Base-by-base conservation (phyloP, 176 grass and related monocot genomes). In the Oryza meridionalis region DNA sequence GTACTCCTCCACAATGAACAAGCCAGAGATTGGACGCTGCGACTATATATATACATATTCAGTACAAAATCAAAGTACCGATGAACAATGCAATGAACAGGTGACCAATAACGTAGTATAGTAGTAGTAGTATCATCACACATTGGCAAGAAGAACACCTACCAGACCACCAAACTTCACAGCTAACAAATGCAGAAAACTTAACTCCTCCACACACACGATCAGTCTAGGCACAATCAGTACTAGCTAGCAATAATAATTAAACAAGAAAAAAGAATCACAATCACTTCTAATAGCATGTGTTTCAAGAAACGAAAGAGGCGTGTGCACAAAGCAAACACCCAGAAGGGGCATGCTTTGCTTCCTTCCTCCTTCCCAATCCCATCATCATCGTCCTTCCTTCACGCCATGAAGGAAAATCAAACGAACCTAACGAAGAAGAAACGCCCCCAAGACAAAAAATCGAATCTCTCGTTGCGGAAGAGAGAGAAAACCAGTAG, bases 291-390 rank as follows among this genome's bases (percentile, higher is more conserved):
- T 37, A 35, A 5, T 7, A 40, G 4, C 50, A 71, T 67, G 78
- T 31, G 78, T 33, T 66, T 31, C 19, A 80, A 59, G 33, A 17
- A 77, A 66, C 33, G 14, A 22, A 24, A 73, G 43, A 78, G 43
- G 83, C 77, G 88, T 90, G 78, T 12, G 21, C 35, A 11, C 19
- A 21, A 86, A 78, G 73, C 83, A 67, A 82, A 58, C 33, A 31
- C 43, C 16, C 15, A 31, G 29, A 31, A 31, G 29, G 29, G 29
- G 29, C 29, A 31, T 31, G 29, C 29, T 31, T 31, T 31, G 29
- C 29, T 31, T 31, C 29, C 29, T 29, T 29, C 29, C 29, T 86
- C 84, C 33, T 35, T 32, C 61, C 38, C 25, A 73, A 78, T 73
- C 84, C 3, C 55, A 82, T 43, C 42, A 10, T 11, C 42, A 7